Evolutionary conservation across 371 early-diverging fungal genomes (phyloP), one percentile per base, ranked within the genome.

Genomic region (Rhizopus microsporus): DNA sequence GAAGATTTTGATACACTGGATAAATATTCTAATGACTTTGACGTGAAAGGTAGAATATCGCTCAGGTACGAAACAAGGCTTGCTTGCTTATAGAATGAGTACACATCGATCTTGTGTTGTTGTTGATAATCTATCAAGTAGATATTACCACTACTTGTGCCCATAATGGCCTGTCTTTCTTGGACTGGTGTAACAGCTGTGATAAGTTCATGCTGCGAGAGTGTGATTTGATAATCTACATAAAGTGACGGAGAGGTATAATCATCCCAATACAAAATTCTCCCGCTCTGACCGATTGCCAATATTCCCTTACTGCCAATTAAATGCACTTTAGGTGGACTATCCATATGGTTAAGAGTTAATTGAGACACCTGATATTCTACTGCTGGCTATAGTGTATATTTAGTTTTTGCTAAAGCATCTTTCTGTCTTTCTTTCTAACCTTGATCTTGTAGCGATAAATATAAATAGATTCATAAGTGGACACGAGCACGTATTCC

Each of bases 161-260:
- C 59, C n/a, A 59, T 13, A 3, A 59, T 23, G 2, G 23, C 15
- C 31, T 45, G 59, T 30, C 9, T 30, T 37, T 31, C 38, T 29
- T 29, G 23, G 8, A 51, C 23, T 9, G 8, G 15, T 44, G 43
- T 32, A 10, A 59, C 51, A 30, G 59, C 23, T 7, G 59, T 59
- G 7, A 52, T 52, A 4, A 38, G 16, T 10, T 59, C 59, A 10
- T 23, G 7, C 8, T n/a, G 16, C 0, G 23, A 16, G n/a, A 55
- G 17, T 8, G 43, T 15, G 31, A 43, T 15, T 34, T 16, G n/a
- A 15, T 42, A 42, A 17, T 16, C 37, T 3, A 53, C 5, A 42
- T 33, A 17, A 16, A 9, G 44, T n/a, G 31, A 39, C 32, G 33
- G 31, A 43, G 4, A 17, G 2, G 42, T 49, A 0, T 7, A 30